Base-by-base conservation (phyloP, 805 yeast species). In the Dipodascus geniculatus region DNA sequence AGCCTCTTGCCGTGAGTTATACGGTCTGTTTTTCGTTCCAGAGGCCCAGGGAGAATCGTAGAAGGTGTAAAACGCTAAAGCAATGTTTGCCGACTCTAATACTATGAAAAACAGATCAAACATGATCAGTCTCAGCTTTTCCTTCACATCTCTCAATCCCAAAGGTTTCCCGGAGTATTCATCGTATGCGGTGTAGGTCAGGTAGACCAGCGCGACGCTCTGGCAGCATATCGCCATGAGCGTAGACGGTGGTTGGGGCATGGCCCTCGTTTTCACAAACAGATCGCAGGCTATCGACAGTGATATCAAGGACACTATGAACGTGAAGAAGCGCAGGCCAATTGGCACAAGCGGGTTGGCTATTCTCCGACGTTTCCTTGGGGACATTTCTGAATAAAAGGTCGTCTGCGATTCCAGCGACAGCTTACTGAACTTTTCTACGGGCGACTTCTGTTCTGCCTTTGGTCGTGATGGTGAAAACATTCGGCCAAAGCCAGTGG, bases 81-180 rank as follows among this genome's bases (percentile, higher is more conserved):
- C 81, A 53, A 91, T 68, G 65, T 89, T 90, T 1, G 97, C 96
- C 48, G 95, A 79, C n/a, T 89, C 82, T 63, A 90, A 87, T 22
- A 91, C 88, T 57, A 93, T 87, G 67, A 93, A 88, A 31, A 91
- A 69, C 48, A 91, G 72, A 65, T 93, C 99, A 60, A 89, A 72
- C 73, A 89, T 72, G 56, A 91, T 75, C 55, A 91, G 75, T 62
- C 86, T 76, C 74, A 93, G 78, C 65, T 93, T 93, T 22, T 85
- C 88, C 56, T 79, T 72, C 0, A 97, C 95, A 57, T 87, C 79
- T 60, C 99, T 77, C 49, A 93, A 73, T 0, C 99, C 99, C 50
- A 93, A 68, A 0, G 98, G 99, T 65, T 87, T 85, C 14, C 96
- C 95, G 22, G 83, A 78, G 68, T 87, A 91, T 68, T 93, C 99